Base-by-base conservation (phyloP, 1,284 basidiomycete genomes). In the Sparassis latifolia region DNA sequence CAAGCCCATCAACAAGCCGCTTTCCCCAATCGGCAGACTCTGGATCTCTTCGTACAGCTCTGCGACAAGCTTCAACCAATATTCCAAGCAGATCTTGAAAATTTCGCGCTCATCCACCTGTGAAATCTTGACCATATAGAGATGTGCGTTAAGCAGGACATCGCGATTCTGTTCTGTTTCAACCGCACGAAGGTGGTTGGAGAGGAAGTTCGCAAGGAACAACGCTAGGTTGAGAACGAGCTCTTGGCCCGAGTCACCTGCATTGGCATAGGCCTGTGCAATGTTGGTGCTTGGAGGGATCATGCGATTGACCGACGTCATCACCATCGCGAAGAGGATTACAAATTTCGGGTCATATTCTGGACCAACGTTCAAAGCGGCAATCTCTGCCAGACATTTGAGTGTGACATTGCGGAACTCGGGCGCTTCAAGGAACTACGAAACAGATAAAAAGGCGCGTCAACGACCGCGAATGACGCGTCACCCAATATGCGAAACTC, bases 281-380 rank as follows among this genome's bases (percentile, higher is more conserved):
- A 99, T 93, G 69, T 97, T 92, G 44, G 95, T 98, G 58, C 82
- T 89, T 28, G 96, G 95, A n/a, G 95, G 94, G 32, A 98, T 87
- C 92, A 97, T 97, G 55, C 91, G 86, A 70, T 97, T 97, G 64
- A 97, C 75, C 44, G 90, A 89, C 7, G 94, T 96, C 94, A 98
- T 97, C 65, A 97, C 94, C 83, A 96, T 93, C 50, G 92, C 92
- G 76, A 99, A 99, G 29, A 99, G 78, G 55, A 96, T 92, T 55
- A 96, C 92, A 66, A 98, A 99, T 78, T 99, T 99, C 43, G 86
- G 82, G 68, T 99, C 96, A 71, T 98, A 99, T 76, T 99, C 97
- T 10, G 94, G 86, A n/a, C 93, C 94, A 48, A 99, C 94, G 62
- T 89, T 92, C 47, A 99, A 80, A 4, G 84, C 86, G 28, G 92